Evolutionary conservation across 495 filamentous ascomycete species (phyloP), one percentile per base, ranked within the genome.

Genomic region (Achaetomiella virescens): DNA sequence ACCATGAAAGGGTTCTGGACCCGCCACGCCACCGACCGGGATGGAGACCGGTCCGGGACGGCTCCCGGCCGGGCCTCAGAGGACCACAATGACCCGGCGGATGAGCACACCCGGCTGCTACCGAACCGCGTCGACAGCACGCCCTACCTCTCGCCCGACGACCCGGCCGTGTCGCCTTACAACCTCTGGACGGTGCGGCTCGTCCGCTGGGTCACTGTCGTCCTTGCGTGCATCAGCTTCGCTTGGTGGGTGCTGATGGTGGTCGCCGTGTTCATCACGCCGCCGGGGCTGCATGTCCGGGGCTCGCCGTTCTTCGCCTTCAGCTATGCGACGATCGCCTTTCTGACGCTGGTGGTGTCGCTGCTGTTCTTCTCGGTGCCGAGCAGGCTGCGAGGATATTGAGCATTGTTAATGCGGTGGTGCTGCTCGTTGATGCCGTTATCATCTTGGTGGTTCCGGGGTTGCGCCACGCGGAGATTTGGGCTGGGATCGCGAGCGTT

Each of bases 101-200:
- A 88, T 60, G 92, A 97, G 68, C 79, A 85, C 55, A 89, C 89
- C 15, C 78, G 86, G 33, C 74, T 96, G 53, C 75, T 95, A 33
- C 80, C 85, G 40, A 79, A 84, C 47, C 72, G 74, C 48, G 60
- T 77, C 48, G 68, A 75, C 52, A 70, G 74, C 52, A 71, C 71
- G 22, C 80, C 77, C 40, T 92, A 86, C 62, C 74, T 97, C 40
- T 87, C 86, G 58, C 92, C 91, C n/a, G 89, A 96, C 78, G 92
- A 97, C 70, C 93, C 92, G 48, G 91, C 91, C 51, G 93, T 97
- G 29, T 91, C 93, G 1, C 93, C 93, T 0, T 96, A 96, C 73
- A 98, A 98, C 65, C 83, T 97, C 49, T 95, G 88, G 83, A 87
- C 82, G 57, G 87, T 98, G 36, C 84, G 93, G 27, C 77, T 86